A percentile compares a stretch with the other conserved stretches of the same genome.
phyloP scores from a whole-genome alignment of 352 stramenopile genomes.

The Chrysophaeum taylorii region DNA sequence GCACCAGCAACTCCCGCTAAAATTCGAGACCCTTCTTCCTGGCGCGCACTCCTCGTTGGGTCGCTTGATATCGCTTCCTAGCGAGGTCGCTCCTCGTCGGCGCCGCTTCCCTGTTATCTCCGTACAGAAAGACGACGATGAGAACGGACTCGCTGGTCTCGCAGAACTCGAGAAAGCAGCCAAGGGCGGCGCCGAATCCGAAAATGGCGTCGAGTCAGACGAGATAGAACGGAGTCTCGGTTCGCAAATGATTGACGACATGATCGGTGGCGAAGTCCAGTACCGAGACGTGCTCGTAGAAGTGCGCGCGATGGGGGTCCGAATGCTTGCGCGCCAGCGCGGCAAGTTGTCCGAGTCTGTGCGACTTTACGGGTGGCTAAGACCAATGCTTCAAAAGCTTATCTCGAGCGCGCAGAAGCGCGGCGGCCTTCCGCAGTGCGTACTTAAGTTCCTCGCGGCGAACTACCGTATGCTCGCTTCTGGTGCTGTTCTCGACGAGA shows the following conservation, averaged over 20 bases:
- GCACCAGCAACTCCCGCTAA: background rate
- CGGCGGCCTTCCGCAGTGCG: background rate
- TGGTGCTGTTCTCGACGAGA: background rate
- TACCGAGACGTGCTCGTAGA: background rate
- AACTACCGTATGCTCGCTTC: background rate
- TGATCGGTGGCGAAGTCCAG: too few relatives aligned
- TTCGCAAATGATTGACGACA: too few relatives aligned
- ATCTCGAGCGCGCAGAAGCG: background rate
- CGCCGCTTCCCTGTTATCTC: too few relatives aligned
- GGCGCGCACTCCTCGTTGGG: background rate
- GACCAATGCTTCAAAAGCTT: background rate
- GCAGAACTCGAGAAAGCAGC: too few relatives aligned
- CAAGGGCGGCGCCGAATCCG: too few relatives aligned
- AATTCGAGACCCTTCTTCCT: background rate
- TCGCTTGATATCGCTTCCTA: background rate
- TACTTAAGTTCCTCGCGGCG: background rate
- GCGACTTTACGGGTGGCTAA: background rate
- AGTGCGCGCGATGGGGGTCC: background rate
- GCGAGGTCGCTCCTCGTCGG: too few relatives aligned
- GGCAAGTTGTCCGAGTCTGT: conserved; percentile 5
- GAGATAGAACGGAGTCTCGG: too few relatives aligned
- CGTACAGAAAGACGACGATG: too few relatives aligned
- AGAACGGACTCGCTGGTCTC: too few relatives aligned
- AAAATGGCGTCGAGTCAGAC: too few relatives aligned
- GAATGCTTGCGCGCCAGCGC: background rate